Percentiles rank a stretch among this genome's conserved stretches.
Evolutionary conservation across 176 grass and related monocot species (phyloP).

Genomic region (Dactylis glomerata): DNA sequence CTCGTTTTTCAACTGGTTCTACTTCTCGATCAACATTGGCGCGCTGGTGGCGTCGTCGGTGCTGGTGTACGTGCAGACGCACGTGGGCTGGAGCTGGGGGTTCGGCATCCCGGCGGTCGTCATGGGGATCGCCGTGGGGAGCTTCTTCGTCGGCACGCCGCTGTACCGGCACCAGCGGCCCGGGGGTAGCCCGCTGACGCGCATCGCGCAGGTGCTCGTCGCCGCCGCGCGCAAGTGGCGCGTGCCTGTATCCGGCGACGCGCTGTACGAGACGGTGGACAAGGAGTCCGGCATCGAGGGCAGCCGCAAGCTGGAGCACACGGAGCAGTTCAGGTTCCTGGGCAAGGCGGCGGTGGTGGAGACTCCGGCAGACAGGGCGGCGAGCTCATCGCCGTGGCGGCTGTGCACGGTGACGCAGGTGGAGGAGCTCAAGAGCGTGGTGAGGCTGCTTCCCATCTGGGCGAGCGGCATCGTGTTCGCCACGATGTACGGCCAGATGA

Average conservation of each 20-base stretch:
- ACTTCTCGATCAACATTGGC: slow-evolving; percentile 91
- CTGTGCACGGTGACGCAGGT: slow-evolving; percentile 86
- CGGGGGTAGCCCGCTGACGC: slow-evolving; percentile 73
- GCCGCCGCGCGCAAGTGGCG: slow-evolving; percentile 42
- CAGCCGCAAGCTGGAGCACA: slow-evolving; percentile 82
- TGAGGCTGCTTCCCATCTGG: slow-evolving; percentile 63
- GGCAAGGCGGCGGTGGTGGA: slow-evolving; percentile 56
- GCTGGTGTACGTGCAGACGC: slow-evolving; percentile 85
- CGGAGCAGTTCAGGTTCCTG: slow-evolving; percentile 53
- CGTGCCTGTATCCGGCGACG: slow-evolving; percentile 24
- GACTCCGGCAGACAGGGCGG: slow-evolving; percentile 25
- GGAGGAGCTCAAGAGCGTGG: slow-evolving; percentile 82
- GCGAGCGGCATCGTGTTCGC: slow-evolving; percentile 76
- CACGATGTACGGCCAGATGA: slow-evolving; percentile 71
- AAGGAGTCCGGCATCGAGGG: slow-evolving; percentile 69
- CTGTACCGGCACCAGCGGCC: slow-evolving; percentile 74
- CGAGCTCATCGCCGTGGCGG: slow-evolving; percentile 29
- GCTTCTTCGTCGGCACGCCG: slow-evolving; percentile 76
- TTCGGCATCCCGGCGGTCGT: slow-evolving; percentile 83
- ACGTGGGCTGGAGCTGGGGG: slow-evolving; percentile 82
- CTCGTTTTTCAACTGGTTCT: slow-evolving; percentile 95
- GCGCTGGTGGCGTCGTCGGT: slow-evolving; percentile 75
- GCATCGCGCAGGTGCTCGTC: slow-evolving; percentile 76
- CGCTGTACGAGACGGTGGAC: slow-evolving; percentile 56
- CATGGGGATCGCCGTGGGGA: slow-evolving; percentile 67